A percentile compares a stretch with the other conserved stretches of the same genome.
phyloP scores from a whole-genome alignment of 106 monocot genomes.

The Apostasia shenzhenica region DNA sequence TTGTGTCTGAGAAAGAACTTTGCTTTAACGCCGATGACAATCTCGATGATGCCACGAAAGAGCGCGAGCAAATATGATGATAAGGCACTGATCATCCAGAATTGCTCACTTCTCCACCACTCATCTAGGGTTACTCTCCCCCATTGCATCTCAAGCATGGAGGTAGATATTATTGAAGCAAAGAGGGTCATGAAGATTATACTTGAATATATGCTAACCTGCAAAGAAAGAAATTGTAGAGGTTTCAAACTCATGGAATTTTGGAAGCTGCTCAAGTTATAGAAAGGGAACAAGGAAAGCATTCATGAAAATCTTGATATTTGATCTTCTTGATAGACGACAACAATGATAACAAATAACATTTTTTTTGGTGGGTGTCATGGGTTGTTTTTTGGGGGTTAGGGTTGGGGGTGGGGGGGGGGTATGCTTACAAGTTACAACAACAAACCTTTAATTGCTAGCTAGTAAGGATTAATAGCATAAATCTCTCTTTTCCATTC shows the following conservation, averaged over 20 bases:
- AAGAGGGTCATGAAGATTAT: slow-evolving; percentile 73
- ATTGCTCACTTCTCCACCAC: slow-evolving; percentile 90
- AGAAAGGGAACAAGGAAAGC: neutral
- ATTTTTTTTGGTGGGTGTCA: too few species aligned
- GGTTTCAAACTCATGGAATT: neutral
- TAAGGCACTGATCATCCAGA: slow-evolving; percentile 80
- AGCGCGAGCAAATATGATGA: slow-evolving; percentile 85
- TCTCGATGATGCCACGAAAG: slow-evolving; percentile 66
- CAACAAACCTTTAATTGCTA: too few species aligned
- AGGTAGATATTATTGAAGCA: slow-evolving; percentile 66
- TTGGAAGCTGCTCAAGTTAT: neutral
- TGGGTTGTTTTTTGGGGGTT: too few species aligned
- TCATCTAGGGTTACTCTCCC: slow-evolving; percentile 77
- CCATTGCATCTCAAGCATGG: slow-evolving; percentile 72
- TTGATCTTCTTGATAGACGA: too few species aligned
- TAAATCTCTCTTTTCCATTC: too few species aligned
- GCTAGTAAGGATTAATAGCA: too few species aligned
- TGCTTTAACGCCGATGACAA: slow-evolving; percentile 73
- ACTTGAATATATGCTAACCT: slow-evolving; percentile 86
- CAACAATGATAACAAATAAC: too few species aligned
- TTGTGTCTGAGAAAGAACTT: slow-evolving; percentile 75
- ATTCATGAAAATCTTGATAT: too few species aligned
- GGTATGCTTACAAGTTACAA: too few species aligned
- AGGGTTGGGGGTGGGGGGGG: too few species aligned
- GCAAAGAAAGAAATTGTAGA: neutral